Base-by-base conservation (phyloP, 2,329 filamentous ascomycete genomes). In the Curvularia spicifera region DNA sequence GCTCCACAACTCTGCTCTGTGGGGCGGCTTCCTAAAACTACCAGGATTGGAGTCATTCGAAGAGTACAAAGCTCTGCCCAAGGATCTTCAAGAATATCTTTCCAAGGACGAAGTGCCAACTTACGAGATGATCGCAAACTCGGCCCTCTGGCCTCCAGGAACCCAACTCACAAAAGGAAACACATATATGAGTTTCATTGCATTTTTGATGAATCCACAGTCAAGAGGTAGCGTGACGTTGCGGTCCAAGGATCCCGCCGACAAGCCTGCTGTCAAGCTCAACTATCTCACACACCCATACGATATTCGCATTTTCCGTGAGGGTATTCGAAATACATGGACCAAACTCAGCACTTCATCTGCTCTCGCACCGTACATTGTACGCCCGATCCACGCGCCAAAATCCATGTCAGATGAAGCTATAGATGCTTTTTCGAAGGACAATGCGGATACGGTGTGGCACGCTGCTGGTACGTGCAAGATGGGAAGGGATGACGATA, bases 11-110 rank as follows among this genome's bases (percentile, higher is more conserved):
- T 82, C 82, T 60, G 73, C 75, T 0, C 80, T 84, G 0, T 83
- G 83, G 57, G 85, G 85, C 8, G 79, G 86, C 6, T 82, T 84
- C 4, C 75, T 84, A n/a, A 81, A 81, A 4, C 77, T 85, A 42
- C 65, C 77, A 20, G 67, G 71, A 10, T 68, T 78, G 28, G 75
- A 77, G 12, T 73, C 76, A 18, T 77, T 71, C 15, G 76, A 76
- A 59, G 69, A 80, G 8, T 77, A 80, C 57, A 71, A 80, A 40
- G 79, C 72, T 1, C 76, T 89, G 0, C 80, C 84, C 0, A 53
- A 61, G 0, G 54, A 75, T 0, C 75, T 80, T 9, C 79, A 83
- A 63, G 69, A 73, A 0, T 82, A 79, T 59, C 69, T 89, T 0
- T 70, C 68, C 43, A 77, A 77, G 20, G 76, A 80, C 13, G 85